Conservation (phyloP, 805 yeast species). For the Yarrowia sp. region DNA sequence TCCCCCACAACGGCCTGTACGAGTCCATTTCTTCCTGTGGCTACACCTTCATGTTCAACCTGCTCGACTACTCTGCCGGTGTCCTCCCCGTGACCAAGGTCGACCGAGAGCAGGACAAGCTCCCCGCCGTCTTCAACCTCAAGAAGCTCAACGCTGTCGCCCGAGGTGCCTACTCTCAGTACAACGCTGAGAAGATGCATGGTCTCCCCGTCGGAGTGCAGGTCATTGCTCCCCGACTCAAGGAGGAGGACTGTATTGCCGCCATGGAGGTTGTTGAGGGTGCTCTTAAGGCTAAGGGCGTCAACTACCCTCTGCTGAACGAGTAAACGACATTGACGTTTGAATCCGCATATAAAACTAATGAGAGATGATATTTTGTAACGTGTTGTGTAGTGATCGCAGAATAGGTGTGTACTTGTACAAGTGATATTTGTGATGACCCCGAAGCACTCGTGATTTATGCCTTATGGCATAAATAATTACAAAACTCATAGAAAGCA, state of each 20-base stretch:
- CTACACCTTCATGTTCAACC: constrained; percentile 57
- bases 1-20: constrained; percentile 42
- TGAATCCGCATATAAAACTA: constrained; percentile 17
- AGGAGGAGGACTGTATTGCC: constrained; percentile 60
- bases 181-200: constrained; percentile 52
- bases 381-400: neutral
- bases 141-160: constrained; percentile 45
- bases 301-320: constrained; percentile 35
- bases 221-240: constrained; percentile 55
- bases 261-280: constrained; percentile 46
- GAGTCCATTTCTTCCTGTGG: constrained; percentile 44
- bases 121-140: constrained; percentile 37
- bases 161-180: constrained; percentile 45
- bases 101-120: constrained; percentile 41
- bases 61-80: constrained; percentile 56
- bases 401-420: too few relatives aligned
- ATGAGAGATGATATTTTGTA: constrained; percentile 6
- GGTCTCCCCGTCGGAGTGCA: constrained; percentile 68
- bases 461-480: too few relatives aligned
- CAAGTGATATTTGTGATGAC: too few relatives aligned
- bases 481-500: too few relatives aligned
- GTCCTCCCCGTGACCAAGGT: constrained; percentile 59
- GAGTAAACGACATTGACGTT: too few relatives aligned
- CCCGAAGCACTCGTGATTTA: too few relatives aligned
- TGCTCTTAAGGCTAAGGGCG: constrained; percentile 38